phyloP scores from a whole-genome alignment of 257 asterid species.

The Solanum megistacrolobum region DNA sequence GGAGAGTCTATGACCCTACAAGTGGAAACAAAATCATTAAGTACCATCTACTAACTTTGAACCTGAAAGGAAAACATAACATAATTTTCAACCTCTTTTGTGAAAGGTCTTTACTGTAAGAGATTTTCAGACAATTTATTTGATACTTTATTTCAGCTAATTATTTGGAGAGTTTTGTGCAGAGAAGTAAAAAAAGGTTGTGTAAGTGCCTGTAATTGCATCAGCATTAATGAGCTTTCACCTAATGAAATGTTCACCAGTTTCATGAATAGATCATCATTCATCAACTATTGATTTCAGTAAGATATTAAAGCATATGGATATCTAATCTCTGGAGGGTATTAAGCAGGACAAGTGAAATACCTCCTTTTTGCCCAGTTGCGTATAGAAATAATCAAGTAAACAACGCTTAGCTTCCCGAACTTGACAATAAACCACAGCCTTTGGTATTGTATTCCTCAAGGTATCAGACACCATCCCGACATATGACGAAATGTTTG shows the following conservation, averaged over 20 bases:
- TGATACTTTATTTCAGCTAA: background rate
- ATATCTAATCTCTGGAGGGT: background rate
- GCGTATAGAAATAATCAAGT: conserved; percentile 27
- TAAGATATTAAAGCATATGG: background rate
- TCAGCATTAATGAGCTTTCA: background rate
- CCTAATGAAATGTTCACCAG: background rate
- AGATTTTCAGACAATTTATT: background rate
- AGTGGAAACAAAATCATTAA: background rate
- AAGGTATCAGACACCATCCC: conserved; percentile 27
- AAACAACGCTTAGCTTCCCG: conserved; percentile 28
- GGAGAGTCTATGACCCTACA: conserved; percentile 19
- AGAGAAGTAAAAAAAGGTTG: background rate
- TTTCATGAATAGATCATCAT: background rate
- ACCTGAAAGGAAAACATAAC: background rate
- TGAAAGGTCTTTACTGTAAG: background rate
- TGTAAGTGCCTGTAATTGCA: background rate
- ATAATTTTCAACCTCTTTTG: background rate
- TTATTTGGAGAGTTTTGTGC: background rate
- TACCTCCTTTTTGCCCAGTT: conserved; percentile 34
- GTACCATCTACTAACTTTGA: background rate
- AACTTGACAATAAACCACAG: conserved; percentile 38
- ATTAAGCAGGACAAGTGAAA: background rate
- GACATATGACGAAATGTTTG: conserved; percentile 26
- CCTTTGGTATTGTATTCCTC: conserved; percentile 29
- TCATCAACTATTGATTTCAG: background rate